Evolutionary conservation across 176 grass and related monocot species (phyloP).

Genomic region (Lolium perenne): DNA sequence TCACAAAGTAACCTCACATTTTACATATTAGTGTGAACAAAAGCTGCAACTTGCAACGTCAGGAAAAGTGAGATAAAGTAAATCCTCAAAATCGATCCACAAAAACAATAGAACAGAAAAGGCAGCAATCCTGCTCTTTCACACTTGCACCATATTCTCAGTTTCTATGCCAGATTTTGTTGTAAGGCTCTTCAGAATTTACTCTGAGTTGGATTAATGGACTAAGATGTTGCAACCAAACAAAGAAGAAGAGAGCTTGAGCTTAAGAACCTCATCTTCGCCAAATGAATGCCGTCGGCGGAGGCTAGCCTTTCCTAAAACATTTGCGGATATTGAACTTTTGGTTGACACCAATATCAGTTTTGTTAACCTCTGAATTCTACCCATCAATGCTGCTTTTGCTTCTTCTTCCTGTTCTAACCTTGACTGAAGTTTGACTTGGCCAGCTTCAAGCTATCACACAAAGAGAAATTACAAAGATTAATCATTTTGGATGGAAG

Average conservation of each 20-base stretch:
- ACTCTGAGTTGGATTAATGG: neutral
- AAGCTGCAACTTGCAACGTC: neutral
- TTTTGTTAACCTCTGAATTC: slow-evolving; percentile 96
- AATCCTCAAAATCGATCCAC: neutral
- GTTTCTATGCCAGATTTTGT: slow-evolving; percentile 5
- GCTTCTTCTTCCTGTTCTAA: slow-evolving; percentile 99
- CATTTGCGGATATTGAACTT: slow-evolving; percentile 79
- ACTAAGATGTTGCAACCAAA: slow-evolving; percentile 28
- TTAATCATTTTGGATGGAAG: slow-evolving; percentile 14
- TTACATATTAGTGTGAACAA: slow-evolving; percentile 17
- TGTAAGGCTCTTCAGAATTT: slow-evolving; percentile 9
- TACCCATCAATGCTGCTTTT: slow-evolving; percentile 97
- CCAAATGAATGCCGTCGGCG: slow-evolving; percentile 92
- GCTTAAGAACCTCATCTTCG: slow-evolving; percentile 84
- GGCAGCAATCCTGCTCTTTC: neutral
- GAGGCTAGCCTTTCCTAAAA: slow-evolving; percentile 61
- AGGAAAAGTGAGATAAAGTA: slow-evolving; percentile 27
- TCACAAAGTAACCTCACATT: neutral
- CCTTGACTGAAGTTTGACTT: slow-evolving; percentile 97
- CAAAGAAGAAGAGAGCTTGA: slow-evolving; percentile 35
- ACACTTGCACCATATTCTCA: slow-evolving; percentile 26
- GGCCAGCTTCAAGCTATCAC: slow-evolving; percentile 88
- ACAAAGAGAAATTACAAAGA: slow-evolving; percentile 33
- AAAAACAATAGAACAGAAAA: neutral
- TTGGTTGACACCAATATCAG: slow-evolving; percentile 98